Base-by-base conservation (phyloP, 1,284 basidiomycete species). In the Ganoderma leucocontextum region DNA sequence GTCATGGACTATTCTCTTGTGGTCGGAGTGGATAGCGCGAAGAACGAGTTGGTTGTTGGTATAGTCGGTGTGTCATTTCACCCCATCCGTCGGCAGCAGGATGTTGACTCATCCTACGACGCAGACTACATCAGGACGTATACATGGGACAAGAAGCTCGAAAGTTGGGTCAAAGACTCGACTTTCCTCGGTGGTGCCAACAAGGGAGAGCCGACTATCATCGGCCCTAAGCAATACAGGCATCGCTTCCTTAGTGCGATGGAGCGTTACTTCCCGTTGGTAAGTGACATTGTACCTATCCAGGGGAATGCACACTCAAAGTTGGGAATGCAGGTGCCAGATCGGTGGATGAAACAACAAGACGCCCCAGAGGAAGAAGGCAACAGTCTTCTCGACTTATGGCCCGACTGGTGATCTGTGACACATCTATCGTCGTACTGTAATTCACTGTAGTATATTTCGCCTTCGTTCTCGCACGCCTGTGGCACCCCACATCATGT, bases 1-100 rank as follows among this genome's bases (percentile, higher is more conserved):
- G 95, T 98, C 65, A 99, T 99, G 98, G 98, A 99, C 81, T 99
- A 99, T 80, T 99, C 97, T 25, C 84, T 99, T 19, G 92, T 99
- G 52, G 95, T 97, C 33, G 98, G 97, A 19, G 93, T 99, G 17
- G 96, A 98, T 78, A 90, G 89, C 71, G 83, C 86, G 63, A 92
- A 88, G 72, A 92, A 94, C 67, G 94, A 97, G 77, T 84, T 97
- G 17, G 95, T 98, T 17, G 90, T 98, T 49, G 97, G 98, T n/a
- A 98, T 99, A 66, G 96, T 99, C 70, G 96, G 94, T 93, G 78
- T 68, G 93, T 44, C 22, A 35, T 82, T 19, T 36, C 13, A 36
- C 38, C 49, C 22, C 60, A 35, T 58, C 9, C 38, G 71, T 71
- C 69, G 72, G 69, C 65, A 41, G 63, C 64, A 36, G 22, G 17